Evolutionary conservation across 1,139 yeast species (phyloP).

Genomic region (Eremothecium coryli): DNA sequence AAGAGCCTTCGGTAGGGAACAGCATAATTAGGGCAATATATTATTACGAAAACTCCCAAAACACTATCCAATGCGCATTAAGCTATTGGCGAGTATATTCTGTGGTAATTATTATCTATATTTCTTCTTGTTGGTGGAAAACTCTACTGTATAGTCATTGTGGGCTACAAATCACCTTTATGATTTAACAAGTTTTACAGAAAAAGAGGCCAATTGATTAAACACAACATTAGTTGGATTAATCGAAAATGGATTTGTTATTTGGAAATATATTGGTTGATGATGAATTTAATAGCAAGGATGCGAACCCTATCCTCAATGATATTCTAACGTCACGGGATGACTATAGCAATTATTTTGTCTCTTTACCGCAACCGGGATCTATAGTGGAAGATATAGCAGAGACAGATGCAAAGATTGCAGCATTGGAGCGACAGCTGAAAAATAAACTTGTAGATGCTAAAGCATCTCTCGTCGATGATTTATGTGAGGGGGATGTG

Average conservation of each 20-base stretch:
- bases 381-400: constrained; percentile 39
- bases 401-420: constrained; percentile 38
- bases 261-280: constrained; percentile 5
- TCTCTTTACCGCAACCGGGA: constrained; percentile 25
- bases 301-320: constrained; percentile 11
- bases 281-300: neutral
- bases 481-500: constrained; percentile 24
- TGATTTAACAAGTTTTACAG: too few relatives aligned
- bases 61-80: too few relatives aligned
- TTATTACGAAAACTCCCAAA: too few relatives aligned
- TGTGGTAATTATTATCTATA: too few relatives aligned
- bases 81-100: too few relatives aligned
- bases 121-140: too few relatives aligned
- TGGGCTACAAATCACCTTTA: too few relatives aligned
- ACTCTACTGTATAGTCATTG: too few relatives aligned
- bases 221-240: too few relatives aligned
- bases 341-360: constrained; percentile 22
- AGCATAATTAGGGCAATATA: too few relatives aligned
- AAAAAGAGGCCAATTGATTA: too few relatives aligned
- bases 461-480: constrained; percentile 31
- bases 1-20: too few relatives aligned
- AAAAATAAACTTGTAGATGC: constrained; percentile 30
- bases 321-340: constrained; percentile 19
- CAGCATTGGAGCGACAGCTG: constrained; percentile 32
- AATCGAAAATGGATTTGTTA: constrained; percentile 7